Conservation (phyloP, 78 protist species). For the Monosiga brevicollis region DNA sequence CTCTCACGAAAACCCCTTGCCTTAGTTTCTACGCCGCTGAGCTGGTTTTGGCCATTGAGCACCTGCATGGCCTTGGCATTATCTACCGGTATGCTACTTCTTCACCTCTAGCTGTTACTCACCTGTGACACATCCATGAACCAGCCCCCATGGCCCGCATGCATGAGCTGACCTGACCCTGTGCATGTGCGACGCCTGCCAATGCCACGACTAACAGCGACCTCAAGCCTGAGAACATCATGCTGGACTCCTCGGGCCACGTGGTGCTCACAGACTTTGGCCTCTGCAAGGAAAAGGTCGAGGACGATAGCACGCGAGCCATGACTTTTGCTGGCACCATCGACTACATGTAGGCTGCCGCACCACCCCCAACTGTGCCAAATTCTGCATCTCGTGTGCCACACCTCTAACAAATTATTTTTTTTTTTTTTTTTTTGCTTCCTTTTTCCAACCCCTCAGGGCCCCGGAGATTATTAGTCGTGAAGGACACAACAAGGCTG, state of each 20-base stretch:
- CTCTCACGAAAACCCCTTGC: too few relatives aligned
- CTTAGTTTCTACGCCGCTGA: constrained; percentile 11
- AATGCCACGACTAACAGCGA: too few relatives aligned
- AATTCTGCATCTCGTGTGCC: neutral
- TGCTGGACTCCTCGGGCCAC: constrained; percentile 49
- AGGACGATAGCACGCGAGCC: constrained; percentile 29
- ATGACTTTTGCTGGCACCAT: constrained; percentile 94
- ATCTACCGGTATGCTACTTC: constrained; percentile 40
- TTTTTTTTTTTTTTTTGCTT: constrained; percentile 3
- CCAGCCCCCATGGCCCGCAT: too few relatives aligned
- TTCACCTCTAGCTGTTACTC: too few relatives aligned
- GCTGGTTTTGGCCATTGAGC: constrained; percentile 74
- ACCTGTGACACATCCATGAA: too few relatives aligned
- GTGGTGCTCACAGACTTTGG: constrained; percentile 87
- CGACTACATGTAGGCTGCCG: constrained; percentile 50
- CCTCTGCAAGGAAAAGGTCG: constrained; percentile 29
- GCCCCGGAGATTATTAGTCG: constrained; percentile 51
- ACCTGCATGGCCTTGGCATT: constrained; percentile 74
- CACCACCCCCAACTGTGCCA: too few relatives aligned
- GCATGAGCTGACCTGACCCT: too few relatives aligned
- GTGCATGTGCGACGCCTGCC: too few relatives aligned
- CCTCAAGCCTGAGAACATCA: constrained; percentile 56
- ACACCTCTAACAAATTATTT: neutral
- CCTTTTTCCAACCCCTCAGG: neutral
- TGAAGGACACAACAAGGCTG: constrained; percentile 57